These are phyloP conservation scores for Rhizopus sp. DNA, from an alignment of 371 early-diverging fungal species.

Conservation along the genomic window DNA sequence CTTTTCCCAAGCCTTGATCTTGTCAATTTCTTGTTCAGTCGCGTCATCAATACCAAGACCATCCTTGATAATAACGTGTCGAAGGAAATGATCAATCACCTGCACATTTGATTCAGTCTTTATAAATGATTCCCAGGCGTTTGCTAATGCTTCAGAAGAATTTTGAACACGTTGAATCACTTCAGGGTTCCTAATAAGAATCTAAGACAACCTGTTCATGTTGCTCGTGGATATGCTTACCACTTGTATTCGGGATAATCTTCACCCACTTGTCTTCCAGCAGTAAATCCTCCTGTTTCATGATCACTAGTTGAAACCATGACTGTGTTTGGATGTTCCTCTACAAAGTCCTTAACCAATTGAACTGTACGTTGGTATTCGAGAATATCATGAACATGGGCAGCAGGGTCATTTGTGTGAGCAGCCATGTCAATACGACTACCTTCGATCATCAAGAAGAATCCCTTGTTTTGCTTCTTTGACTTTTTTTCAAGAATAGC, in stretches of 20 bases:
- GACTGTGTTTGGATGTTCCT: slow-evolving; percentile 75
- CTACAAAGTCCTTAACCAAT: slow-evolving; percentile 74
- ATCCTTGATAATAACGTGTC: slow-evolving; percentile 52
- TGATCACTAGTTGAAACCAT: slow-evolving; percentile 91
- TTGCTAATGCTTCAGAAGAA: slow-evolving; percentile 65
- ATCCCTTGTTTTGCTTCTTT: slow-evolving; percentile 51
- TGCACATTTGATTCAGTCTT: not conserved
- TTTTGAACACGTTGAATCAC: slow-evolving; percentile 64
- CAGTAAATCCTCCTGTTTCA: slow-evolving; percentile 92
- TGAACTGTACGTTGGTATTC: slow-evolving; percentile 81
- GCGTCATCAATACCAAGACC: slow-evolving; percentile 72
- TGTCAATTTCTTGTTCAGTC: slow-evolving; percentile 55
- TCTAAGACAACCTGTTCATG: not conserved
- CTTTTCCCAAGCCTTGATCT: slow-evolving; percentile 43
- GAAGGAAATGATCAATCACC: slow-evolving; percentile 19
- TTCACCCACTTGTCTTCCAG: slow-evolving; percentile 70
- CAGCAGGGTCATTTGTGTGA: slow-evolving; percentile 85
- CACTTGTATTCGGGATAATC: slow-evolving; percentile 85
- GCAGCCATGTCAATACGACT: slow-evolving; percentile 88
- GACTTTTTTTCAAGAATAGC: slow-evolving; percentile 50
- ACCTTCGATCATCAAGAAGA: slow-evolving; percentile 96
- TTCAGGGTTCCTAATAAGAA: slow-evolving; percentile 59
- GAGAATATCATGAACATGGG: slow-evolving; percentile 89
- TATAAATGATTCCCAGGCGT: slow-evolving; percentile 19
- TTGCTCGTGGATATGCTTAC: slow-evolving; percentile 32